Evolutionary conservation across 1,284 basidiomycete species (phyloP).

Genomic region (Xanthoconium separans): DNA sequence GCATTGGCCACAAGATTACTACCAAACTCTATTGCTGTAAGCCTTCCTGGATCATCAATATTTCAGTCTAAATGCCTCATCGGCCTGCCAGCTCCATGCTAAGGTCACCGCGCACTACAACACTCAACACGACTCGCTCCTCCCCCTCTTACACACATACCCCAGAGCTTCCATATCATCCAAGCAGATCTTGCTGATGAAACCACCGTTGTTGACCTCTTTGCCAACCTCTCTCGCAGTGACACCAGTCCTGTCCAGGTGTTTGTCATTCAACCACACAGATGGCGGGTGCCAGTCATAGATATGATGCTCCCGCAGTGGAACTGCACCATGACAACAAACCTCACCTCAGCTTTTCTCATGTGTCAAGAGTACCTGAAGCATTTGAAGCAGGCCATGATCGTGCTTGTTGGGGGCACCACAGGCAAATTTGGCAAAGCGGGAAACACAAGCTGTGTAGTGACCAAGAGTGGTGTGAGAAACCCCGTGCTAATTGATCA

Average conservation of each 20-base stretch:
- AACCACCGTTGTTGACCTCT: constrained; percentile 44
- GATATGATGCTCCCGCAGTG: constrained; percentile 66
- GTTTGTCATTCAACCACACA: constrained; percentile 60
- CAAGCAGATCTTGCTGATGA: constrained; percentile 62
- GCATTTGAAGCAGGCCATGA: constrained; percentile 43
- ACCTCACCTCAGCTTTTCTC: constrained; percentile 46
- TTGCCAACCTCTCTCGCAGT: constrained; percentile 31
- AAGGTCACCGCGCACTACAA: too few relatives aligned
- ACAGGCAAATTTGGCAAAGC: constrained; percentile 73
- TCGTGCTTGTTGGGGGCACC: constrained; percentile 68
- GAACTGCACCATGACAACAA: constrained; percentile 52
- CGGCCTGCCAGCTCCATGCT: too few relatives aligned
- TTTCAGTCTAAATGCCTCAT: too few relatives aligned
- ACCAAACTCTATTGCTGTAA: too few relatives aligned
- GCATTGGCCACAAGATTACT: too few relatives aligned
- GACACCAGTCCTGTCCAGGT: constrained; percentile 40
- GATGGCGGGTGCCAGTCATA: constrained; percentile 46
- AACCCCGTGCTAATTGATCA: constrained; percentile 1
- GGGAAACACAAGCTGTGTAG: constrained; percentile 61
- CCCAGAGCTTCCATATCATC: constrained; percentile 21
- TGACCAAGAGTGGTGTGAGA: constrained; percentile 52
- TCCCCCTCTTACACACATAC: too few relatives aligned
- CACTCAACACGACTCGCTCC: too few relatives aligned
- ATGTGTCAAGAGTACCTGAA: constrained; percentile 60
- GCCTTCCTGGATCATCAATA: too few relatives aligned